A percentile compares a stretch with the other conserved stretches of the same genome.
phyloP scores from a whole-genome alignment of 2,329 filamentous ascomycete genomes.

The Colletotrichum camelliae region DNA sequence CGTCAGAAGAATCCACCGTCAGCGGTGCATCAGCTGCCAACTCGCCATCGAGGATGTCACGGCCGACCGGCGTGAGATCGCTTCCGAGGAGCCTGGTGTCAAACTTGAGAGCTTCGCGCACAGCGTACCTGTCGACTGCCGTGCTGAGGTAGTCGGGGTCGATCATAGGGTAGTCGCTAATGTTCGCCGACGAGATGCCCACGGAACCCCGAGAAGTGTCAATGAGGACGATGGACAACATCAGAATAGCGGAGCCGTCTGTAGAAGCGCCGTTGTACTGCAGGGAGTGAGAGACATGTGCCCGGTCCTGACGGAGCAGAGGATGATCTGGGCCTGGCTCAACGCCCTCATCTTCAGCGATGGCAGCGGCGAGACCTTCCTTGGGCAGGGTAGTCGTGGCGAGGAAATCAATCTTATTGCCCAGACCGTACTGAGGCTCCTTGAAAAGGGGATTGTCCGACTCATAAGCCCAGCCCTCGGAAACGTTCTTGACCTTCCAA shows the following conservation, averaged over 20 bases:
- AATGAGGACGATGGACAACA: constrained; percentile 27
- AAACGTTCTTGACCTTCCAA: constrained; percentile 35
- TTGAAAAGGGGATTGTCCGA: constrained; percentile 34
- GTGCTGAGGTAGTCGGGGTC: constrained; percentile 35
- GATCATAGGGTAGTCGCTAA: constrained; percentile 26
- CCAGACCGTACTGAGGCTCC: constrained; percentile 39
- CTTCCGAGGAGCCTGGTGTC: constrained; percentile 28
- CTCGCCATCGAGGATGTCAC: constrained; percentile 29
- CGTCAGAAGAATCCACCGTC: constrained; percentile 27
- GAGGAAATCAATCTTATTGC: constrained; percentile 42
- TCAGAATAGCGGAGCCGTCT: constrained; percentile 15
- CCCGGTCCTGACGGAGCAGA: constrained; percentile 30
- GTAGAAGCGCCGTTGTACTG: constrained; percentile 6
- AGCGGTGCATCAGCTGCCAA: constrained; percentile 26
- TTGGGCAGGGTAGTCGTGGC: constrained; percentile 30
- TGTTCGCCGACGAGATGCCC: constrained; percentile 24
- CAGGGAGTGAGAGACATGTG: background rate
- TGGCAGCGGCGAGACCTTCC: constrained; percentile 34
- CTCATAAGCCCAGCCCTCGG: constrained; percentile 35
- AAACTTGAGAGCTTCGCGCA: constrained; percentile 28
- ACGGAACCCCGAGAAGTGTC: constrained; percentile 32
- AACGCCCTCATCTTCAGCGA: constrained; percentile 34
- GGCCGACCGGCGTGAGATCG: constrained; percentile 21
- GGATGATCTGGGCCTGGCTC: constrained; percentile 30
- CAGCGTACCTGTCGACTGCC: constrained; percentile 32